A percentile compares a stretch with the other conserved stretches of the same genome.
Conservation (phyloP, 768 basidiomycete species). For the Trametes punicea region DNA sequence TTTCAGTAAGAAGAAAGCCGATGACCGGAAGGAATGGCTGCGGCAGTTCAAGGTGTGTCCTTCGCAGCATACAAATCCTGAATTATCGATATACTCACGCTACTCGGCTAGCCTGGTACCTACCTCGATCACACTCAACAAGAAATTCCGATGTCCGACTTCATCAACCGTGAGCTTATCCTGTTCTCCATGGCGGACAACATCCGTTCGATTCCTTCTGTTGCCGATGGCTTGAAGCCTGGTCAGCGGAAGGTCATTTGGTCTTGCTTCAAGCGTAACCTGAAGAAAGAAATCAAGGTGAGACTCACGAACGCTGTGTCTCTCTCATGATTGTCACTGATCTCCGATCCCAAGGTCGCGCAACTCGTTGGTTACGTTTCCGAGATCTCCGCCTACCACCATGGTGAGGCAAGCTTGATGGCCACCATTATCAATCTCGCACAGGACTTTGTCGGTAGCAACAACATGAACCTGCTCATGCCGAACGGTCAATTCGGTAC, state of each 20-base stretch:
- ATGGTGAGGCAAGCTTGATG: conserved; percentile 86
- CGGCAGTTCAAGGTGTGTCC: conserved; percentile 76
- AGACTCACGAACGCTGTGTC: background rate
- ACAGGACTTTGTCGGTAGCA: conserved; percentile 91
- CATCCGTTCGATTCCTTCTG: conserved; percentile 93
- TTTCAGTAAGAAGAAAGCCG: conserved; percentile 99
- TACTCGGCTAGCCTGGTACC: conserved; percentile 77
- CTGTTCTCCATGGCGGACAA: conserved; percentile 99
- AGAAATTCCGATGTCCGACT: conserved; percentile 86
- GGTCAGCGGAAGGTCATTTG: conserved; percentile 97
- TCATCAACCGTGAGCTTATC: conserved; percentile 97
- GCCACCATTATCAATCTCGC: conserved; percentile 92
- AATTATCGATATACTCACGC: background rate
- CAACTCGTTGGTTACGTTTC: conserved; percentile 95
- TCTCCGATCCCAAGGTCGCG: conserved; percentile 54
- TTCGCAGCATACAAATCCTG: background rate
- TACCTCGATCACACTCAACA: conserved; percentile 86
- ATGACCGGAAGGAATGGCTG: conserved; percentile 98
- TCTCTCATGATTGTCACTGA: background rate
- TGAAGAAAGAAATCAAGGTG: conserved; percentile 90
- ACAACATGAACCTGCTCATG: conserved; percentile 85
- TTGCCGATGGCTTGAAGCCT: conserved; percentile 93
- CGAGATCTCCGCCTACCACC: conserved; percentile 94
- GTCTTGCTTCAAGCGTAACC: conserved; percentile 92
- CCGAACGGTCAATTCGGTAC: conserved; percentile 97